Conservation (phyloP, 495 filamentous ascomycete genomes). For the Neurospora sp. region DNA sequence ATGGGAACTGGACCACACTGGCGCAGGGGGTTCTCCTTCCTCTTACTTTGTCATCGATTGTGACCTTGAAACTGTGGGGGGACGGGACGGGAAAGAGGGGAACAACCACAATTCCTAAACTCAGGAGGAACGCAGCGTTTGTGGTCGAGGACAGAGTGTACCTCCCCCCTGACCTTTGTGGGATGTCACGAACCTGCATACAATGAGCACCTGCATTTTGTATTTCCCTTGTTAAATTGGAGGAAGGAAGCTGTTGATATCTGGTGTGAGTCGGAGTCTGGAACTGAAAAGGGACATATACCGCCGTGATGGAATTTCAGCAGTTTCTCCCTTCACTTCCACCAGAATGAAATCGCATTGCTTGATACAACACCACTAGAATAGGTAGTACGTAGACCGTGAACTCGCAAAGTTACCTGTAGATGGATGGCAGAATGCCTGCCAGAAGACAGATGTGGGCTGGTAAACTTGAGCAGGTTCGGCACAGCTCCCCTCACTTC, state of each 20-base stretch:
- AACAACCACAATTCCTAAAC: neutral
- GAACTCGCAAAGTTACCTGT: neutral
- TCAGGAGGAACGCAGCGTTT: neutral
- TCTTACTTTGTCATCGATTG: neutral
- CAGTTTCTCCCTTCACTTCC: neutral
- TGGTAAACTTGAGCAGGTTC: neutral
- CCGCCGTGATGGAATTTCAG: neutral
- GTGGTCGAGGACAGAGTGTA: neutral
- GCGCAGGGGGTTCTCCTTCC: neutral
- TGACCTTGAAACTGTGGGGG: neutral
- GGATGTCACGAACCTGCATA: constrained; percentile 15
- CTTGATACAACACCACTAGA: neutral
- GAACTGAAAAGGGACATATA: neutral
- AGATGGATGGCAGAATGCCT: neutral
- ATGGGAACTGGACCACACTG: no score
- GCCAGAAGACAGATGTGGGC: neutral
- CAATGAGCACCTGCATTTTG: constrained; percentile 17
- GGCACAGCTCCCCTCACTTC: neutral
- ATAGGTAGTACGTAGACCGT: neutral
- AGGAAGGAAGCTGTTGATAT: neutral
- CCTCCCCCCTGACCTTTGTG: neutral
- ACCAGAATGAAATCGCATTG: neutral
- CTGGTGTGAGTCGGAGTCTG: neutral
- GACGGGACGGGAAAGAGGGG: neutral
- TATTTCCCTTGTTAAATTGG: neutral